Base-by-base conservation (phyloP, 2,329 filamentous ascomycete genomes). In the Knufia petricola region DNA sequence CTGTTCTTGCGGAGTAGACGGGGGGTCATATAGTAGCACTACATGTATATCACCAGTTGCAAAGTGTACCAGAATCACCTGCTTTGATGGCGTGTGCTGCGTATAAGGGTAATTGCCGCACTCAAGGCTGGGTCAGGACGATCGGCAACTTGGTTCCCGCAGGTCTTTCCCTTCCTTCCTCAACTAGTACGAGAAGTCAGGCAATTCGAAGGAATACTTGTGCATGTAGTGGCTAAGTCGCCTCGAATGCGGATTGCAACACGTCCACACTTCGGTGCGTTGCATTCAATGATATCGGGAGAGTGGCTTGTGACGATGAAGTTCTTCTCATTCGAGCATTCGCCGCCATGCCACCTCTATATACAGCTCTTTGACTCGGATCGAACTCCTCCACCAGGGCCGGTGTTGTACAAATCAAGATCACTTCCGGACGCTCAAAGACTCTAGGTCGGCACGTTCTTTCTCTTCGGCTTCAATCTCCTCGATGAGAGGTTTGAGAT, bases 361-460 rank as follows among this genome's bases (percentile, higher is more conserved):
- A 20, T 47, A 47, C 44, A 47, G 44, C 44, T 47, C 44, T 47
- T 39, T 15, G 34, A 39, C 32, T 30, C 36, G 20, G 20, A 38
- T 28, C 9, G 3, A 30, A 47, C 44, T 26, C 44, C 44, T 7
- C 12, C 34, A 30, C 20, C 15, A 30, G 17, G 9, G 26, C 26
- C 26, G 24, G 44, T 47, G 36, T 47, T 47, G 44, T 38, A 46
- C 32, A 38, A 47, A 19, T 47, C 34, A 47, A 21, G 23, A 34
- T 13, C 44, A 34, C 34, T 38, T 71, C 63, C 67, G 74, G 59
- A 84, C 69, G 52, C 78, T 69, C 71, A 86, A 74, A 56, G 76
- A 71, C 66, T 86, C 83, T 59, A 86, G 69, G 62, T 86, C 82
- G 57, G 74, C 72, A 57, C 81, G 77, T 69, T 87, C 83, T 62